Base-by-base conservation (phyloP, 1,284 basidiomycete genomes). In the Trametes versicolor region DNA sequence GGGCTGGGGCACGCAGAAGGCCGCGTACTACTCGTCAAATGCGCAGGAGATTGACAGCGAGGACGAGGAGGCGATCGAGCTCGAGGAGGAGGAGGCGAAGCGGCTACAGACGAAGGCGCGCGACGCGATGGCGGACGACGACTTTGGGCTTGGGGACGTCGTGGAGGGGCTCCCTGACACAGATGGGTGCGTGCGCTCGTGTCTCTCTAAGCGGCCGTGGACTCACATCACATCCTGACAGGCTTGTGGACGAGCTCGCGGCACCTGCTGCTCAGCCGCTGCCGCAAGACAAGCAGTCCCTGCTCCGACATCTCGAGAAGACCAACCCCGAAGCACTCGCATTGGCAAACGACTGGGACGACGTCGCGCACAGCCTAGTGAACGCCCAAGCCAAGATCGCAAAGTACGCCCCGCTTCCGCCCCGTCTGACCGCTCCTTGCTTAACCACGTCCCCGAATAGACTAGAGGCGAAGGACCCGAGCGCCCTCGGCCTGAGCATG, bases 1-100 rank as follows among this genome's bases (percentile, higher is more conserved):
- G 76, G 86, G 85, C 0, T 97, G 95, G 95, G 95, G 95, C 2
- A 82, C 81, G 66, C 87, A 85, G 69, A 91, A 90, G 75, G 83
- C 87, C 32, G 89, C 89, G 23, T 97, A 96, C 77, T 96, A 97
- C 77, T 87, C 94, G 2, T 93, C 92, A 29, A 95, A 95, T 75
- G 93, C 92, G 39, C 88, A 85, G 23, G 82, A 92, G 60, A 78
- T 93, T 37, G 93, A 94, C 55, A 93, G 93, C 47, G 93, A 94
- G 70, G 92, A 94, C 66, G 94, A 96, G 68, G 93, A 95, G 75
- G 93, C 89, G 43, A 86, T 91, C 73, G 92, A 94, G 72, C 81
- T 97, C 64, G 96, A 98, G 74, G 92, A 95, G 75, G 89, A 92
- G 73, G 96, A 98, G 78, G 94, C 93, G 8, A 89, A 82, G 71